Base-by-base conservation (phyloP, 345 rosid genomes). In the Moricandia arvensis region DNA sequence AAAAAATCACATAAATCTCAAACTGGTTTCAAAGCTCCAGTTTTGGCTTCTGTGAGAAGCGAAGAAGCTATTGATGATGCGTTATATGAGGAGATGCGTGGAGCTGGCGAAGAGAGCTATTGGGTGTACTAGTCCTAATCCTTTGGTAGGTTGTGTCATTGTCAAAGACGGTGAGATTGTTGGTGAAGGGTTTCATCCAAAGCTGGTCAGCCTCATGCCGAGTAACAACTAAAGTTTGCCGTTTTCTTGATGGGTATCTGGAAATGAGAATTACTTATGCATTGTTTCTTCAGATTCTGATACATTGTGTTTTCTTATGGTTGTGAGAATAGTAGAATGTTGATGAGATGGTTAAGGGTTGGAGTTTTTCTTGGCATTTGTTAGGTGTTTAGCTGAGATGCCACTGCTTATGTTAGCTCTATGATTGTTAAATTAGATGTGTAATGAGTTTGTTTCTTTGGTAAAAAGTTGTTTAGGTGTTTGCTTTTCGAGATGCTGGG, bases 201-300 rank as follows among this genome's bases (percentile, higher is more conserved):
- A 87, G 97, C 98, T 60, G 98, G 97, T 9, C 90, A 90, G 68
- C 97, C 98, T 75, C 99, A 92, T 79, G 97, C 97, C 34, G 98
- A 95, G 96, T 95, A 82, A 80, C 59, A 31, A 57, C 15, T 33
- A 55, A 69, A 7, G 17, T 9, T 9, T 75, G 4, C 51, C 17
- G 8, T 38, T 33, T 58, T 63, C 57, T 58, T 77, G 30, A 3
- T 58, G 63, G 73, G 63, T 77, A 57, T 66, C 3, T 59, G 68
- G 6, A 78, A 78, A 78, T 47, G 73, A 78, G 37, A 10, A 35
- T 30, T 30, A 66, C 81, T 59, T 60, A 10, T 0, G 49, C 12
- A 1, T 53, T 53, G 45, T 51, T 35, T 37, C 12, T 69, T 51
- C 45, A n/a, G 12, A 5, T 31, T 38, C 15, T 26, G 29, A 16